Conservation (phyloP, 495 filamentous ascomycete species). For the Penicillium canariense region DNA sequence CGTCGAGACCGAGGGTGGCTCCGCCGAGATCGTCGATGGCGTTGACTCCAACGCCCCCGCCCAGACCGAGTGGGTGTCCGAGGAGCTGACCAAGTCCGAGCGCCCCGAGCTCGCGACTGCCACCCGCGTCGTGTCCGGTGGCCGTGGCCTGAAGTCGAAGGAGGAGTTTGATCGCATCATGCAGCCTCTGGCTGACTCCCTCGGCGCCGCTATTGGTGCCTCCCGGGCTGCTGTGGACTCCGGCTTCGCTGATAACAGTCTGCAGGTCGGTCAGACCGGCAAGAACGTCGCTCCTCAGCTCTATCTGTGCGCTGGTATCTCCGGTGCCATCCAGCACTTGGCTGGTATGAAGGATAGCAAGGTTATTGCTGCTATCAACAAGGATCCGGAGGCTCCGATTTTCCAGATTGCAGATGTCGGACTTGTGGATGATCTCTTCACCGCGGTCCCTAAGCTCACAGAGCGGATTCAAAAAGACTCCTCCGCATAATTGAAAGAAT, state of each 20-base stretch:
- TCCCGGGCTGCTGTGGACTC: slow-evolving; percentile 94
- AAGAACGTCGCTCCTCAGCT: slow-evolving; percentile 97
- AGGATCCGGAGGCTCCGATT: slow-evolving; percentile 93
- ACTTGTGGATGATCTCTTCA: slow-evolving; percentile 90
- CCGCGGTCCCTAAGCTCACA: slow-evolving; percentile 92
- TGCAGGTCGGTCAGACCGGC: slow-evolving; percentile 97
- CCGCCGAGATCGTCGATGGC: slow-evolving; percentile 48
- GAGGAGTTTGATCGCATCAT: slow-evolving; percentile 94
- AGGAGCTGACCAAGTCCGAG: slow-evolving; percentile 88
- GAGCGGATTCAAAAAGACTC: too few relatives aligned
- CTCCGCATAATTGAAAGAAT: too few relatives aligned
- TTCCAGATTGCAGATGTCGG: slow-evolving; percentile 98
- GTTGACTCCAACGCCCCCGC: slow-evolving; percentile 60
- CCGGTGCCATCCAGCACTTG: slow-evolving; percentile 95
- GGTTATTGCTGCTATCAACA: slow-evolving; percentile 98
- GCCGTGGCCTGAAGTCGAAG: slow-evolving; percentile 93
- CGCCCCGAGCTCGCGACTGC: slow-evolving; percentile 94
- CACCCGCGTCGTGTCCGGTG: slow-evolving; percentile 85
- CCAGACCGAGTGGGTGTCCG: slow-evolving; percentile 84
- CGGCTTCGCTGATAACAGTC: slow-evolving; percentile 97
- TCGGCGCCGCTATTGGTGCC: slow-evolving; percentile 92
- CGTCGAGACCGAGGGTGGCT: slow-evolving; percentile 48
- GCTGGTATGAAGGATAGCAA: slow-evolving; percentile 99
- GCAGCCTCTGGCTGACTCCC: slow-evolving; percentile 82
- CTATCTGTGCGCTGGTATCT: slow-evolving; percentile 94